Conservation (phyloP, 768 basidiomycete genomes). For the Tricholomella constricta region DNA sequence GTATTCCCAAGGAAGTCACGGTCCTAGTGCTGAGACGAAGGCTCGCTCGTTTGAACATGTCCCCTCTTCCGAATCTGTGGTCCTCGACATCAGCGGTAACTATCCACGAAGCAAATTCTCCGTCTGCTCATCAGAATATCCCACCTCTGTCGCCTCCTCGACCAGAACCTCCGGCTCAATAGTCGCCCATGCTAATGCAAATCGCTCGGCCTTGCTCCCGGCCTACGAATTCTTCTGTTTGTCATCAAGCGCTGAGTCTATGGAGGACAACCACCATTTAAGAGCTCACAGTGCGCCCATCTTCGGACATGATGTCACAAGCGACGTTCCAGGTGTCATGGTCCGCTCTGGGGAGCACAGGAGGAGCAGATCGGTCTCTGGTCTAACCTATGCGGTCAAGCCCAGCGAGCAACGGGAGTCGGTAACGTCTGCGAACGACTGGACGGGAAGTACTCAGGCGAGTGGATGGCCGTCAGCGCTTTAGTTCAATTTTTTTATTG, state of each 20-base stretch:
- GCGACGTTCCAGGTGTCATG: conserved; percentile 6
- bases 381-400: conserved; percentile 16
- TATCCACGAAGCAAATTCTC: conserved; percentile 34
- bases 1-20: conserved; percentile 1
- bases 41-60: not conserved
- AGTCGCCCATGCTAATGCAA: not conserved
- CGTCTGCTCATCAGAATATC: conserved; percentile 32
- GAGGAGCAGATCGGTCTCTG: conserved; percentile 26
- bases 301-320: conserved; percentile 11
- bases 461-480: conserved; percentile 10
- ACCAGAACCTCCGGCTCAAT: not conserved
- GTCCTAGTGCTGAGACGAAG: not conserved
- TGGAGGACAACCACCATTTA: conserved; percentile 16
- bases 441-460: conserved; percentile 10
- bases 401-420: conserved; percentile 10
- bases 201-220: conserved; percentile 10
- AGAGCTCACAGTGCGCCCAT: conserved; percentile 20
- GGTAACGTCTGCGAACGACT: conserved; percentile 7
- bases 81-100: conserved; percentile 28
- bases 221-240: conserved; percentile 21
- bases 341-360: conserved; percentile 21
- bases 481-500: not conserved
- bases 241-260: conserved; percentile 10
- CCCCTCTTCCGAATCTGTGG: not conserved
- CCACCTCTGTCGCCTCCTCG: conserved; percentile 19